These are phyloP conservation scores for Dictyostelium citrinum DNA, from an alignment of 78 protist species.

Conservation along the genomic window DNA sequence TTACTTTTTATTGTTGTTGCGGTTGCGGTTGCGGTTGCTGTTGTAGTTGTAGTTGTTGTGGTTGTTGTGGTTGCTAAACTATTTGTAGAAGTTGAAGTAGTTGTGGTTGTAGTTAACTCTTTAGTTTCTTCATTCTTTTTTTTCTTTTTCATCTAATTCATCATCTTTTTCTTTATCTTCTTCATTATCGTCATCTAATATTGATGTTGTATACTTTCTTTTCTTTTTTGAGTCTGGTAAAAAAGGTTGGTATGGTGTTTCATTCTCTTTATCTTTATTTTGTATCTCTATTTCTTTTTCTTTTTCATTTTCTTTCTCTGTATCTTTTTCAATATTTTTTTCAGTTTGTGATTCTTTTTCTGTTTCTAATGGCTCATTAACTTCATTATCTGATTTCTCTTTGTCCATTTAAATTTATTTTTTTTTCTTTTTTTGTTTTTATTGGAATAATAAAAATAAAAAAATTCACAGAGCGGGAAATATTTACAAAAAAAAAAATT, in stretches of 20 bases:
- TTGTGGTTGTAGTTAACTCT: too few relatives aligned
- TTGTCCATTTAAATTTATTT: background rate
- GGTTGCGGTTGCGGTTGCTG: background rate
- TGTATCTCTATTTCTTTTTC: background rate
- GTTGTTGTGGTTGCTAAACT: too few relatives aligned
- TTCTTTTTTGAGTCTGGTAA: background rate
- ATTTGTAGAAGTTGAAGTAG: too few relatives aligned
- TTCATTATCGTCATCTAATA: background rate
- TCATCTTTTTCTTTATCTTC: background rate
- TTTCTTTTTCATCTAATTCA: background rate
- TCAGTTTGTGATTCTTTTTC: background rate
- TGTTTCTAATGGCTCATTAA: background rate
- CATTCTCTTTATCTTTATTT: background rate
- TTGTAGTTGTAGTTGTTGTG: background rate
- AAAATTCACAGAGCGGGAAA: background rate
- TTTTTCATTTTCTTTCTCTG: background rate
- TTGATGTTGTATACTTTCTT: background rate
- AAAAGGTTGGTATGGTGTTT: background rate
- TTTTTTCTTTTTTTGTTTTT: background rate
- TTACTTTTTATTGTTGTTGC: background rate
- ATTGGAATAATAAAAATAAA: background rate
- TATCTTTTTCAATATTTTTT: background rate
- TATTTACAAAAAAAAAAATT: too few relatives aligned
- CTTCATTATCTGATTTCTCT: background rate
- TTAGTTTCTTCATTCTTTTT: background rate